These are phyloP conservation scores for Phlyctochytrium planicorne DNA, from an alignment of 192 early-diverging fungal species.

Conservation along the genomic window DNA sequence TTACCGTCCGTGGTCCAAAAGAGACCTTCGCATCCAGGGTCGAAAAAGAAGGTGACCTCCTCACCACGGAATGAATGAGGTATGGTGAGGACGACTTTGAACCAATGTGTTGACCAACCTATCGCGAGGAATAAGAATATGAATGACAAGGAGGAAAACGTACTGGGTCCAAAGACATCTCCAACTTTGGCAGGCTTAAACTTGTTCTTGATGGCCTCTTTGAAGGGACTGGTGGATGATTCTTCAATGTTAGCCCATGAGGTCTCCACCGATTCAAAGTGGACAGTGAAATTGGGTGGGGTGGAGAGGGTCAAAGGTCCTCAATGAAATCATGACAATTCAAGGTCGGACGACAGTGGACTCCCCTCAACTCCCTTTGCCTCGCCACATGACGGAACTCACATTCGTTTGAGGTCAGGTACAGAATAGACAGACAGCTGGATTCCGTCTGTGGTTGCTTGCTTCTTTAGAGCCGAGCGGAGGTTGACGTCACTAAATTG, in stretches of 20 bases:
- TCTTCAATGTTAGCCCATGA: too few species aligned
- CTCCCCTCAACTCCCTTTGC: too few species aligned
- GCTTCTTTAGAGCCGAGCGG: slow-evolving; percentile 46
- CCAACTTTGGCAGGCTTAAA: slow-evolving; percentile 72
- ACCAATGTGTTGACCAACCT: slow-evolving; percentile 48
- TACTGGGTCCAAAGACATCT: slow-evolving; percentile 77
- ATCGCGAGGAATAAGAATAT: neutral
- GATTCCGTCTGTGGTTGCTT: neutral
- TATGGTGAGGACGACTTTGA: slow-evolving; percentile 63
- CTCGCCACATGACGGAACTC: slow-evolving; percentile 3
- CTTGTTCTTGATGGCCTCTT: slow-evolving; percentile 68
- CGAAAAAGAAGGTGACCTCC: slow-evolving; percentile 83
- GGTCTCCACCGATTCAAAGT: too few species aligned
- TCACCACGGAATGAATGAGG: slow-evolving; percentile 68
- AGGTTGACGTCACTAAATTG: slow-evolving; percentile 70
- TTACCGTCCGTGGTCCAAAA: slow-evolving; percentile 84
- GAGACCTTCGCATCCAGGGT: slow-evolving; percentile 84
- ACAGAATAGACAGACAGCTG: slow-evolving; percentile 59
- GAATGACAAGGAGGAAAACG: neutral
- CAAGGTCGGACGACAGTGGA: too few species aligned
- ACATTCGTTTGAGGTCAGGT: slow-evolving; percentile 65
- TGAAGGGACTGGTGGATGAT: slow-evolving; percentile 72
- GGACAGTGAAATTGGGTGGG: too few species aligned
- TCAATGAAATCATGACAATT: too few species aligned
- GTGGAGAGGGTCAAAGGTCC: too few species aligned